Conservation (phyloP, 2,329 filamentous ascomycete species). For the Bipolaris oryzae region DNA sequence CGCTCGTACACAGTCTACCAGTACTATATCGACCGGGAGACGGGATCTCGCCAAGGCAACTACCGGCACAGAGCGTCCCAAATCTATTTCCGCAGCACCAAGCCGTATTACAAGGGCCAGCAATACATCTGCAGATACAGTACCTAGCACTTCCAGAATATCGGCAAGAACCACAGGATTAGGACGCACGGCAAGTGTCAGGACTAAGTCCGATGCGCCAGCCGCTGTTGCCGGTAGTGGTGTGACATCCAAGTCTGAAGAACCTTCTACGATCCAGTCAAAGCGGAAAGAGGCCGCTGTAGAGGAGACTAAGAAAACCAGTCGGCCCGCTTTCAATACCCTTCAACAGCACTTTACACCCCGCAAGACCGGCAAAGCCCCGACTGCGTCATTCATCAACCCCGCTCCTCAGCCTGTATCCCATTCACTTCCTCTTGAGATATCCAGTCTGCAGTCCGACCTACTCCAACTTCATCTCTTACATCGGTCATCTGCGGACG, state of each 20-base stretch:
- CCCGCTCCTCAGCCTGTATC: slow-evolving; percentile 30
- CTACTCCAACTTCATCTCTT: slow-evolving; percentile 49
- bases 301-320: slow-evolving; percentile 33
- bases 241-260: slow-evolving; percentile 19
- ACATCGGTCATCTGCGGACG: slow-evolving; percentile 33
- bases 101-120: slow-evolving; percentile 13
- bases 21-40: slow-evolving; percentile 18
- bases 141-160: slow-evolving; percentile 14
- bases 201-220: slow-evolving; percentile 22
- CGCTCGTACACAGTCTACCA: slow-evolving; percentile 37
- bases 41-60: slow-evolving; percentile 24
- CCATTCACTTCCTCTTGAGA: slow-evolving; percentile 37
- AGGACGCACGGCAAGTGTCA: slow-evolving; percentile 35
- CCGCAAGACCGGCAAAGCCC: slow-evolving; percentile 44
- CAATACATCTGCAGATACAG: slow-evolving; percentile 16
- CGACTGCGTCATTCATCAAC: slow-evolving; percentile 45
- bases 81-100: slow-evolving; percentile 29
- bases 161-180: slow-evolving; percentile 35
- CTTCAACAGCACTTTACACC: slow-evolving; percentile 51
- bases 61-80: slow-evolving; percentile 29
- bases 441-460: slow-evolving; percentile 44
- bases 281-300: slow-evolving; percentile 25
- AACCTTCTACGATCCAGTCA: slow-evolving; percentile 15
- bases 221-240: slow-evolving; percentile 13
- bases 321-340: slow-evolving; percentile 46